Evolutionary conservation across 129 eudicot species (phyloP), one percentile per base, ranked within the genome.

Genomic region (Calendula officinalis): DNA sequence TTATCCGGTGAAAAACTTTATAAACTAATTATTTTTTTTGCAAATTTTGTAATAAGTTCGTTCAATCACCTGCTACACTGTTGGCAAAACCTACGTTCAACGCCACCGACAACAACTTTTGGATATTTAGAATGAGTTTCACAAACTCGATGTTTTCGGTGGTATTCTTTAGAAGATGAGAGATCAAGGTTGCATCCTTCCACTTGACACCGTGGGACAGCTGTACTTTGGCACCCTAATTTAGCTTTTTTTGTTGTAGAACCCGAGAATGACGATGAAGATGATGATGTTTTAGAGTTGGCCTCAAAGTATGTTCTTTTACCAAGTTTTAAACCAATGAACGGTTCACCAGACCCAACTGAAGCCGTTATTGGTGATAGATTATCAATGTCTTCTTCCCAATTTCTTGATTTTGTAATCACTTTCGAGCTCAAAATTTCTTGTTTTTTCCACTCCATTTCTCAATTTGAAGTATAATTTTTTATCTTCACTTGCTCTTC

Each of bases 51-150:
- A 1, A 33, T 3, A 16, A 43, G 39, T 41, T 44, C 13, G 56
- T 60, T 78, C n/a, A n/a, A n/a, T n/a, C 74, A 91, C 98, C 98
- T 79, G 91, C 98, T 91, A 76, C 98, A 91, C 77, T 87, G 98
- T 71, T 87, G 97, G 80, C 95, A 87, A 82, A 91, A 91, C 63
- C 97, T 80, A 33, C 90, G 94, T 52, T 86, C 95, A 33, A 74
- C 56, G 60, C 94, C 87, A 51, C 75, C 72, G 44, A 91, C 73
- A 66, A 77, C 70, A 7, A 91, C 94, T 68, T 73, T 80, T 14
- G 96, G 74, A 75, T 67, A 69, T 73, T 87, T 91, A 48, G 98
- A 84, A 79, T 91, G 98, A 66, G 17, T 80, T 47, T 75, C 94
- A 75, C 98, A 91, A 56, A 91, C 96, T 76, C 84, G 76, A 68